Base-by-base conservation (phyloP, 352 stramenopile species). In the Pythium monospermum region DNA sequence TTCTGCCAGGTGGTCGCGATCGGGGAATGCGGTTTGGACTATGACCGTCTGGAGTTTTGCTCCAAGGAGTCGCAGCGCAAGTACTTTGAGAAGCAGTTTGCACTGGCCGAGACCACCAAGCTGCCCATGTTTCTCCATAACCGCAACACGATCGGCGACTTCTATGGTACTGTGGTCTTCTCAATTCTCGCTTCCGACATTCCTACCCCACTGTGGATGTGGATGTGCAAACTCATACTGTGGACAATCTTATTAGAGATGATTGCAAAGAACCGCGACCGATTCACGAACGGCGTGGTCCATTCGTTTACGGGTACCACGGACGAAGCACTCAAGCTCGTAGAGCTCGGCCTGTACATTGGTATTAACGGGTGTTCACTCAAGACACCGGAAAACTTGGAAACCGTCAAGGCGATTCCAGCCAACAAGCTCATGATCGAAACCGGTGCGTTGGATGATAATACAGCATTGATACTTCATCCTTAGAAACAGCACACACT, bases 91-190 rank as follows among this genome's bases (percentile, higher is more conserved):
- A 78, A 83, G 39, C 96, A 99, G 53, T 88, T 99, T 40, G 69
- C 96, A 56, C 71, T 99, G 23, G 78, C 81, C 6, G 73, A 91
- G 43, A 32, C 61, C 47, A 87, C 74, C 15, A 58, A 79, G 35
- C 55, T 99, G 49, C 95, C 96, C 19, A 75, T 98, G 38, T 99
- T 99, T 76, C 75, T 99, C 30, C 96, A 99, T 74, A 98, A 98
- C 58, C 83, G 96, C 23, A 97, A 97, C 57, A 97, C 92, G 6
- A 77, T 76, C 26, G 70, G 76, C 12, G 95, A 99, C 66, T 96
- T 99, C 50, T 86, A 86, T 39, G 75, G 81, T 91, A 42, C n/a
- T 53, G 1, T n/a, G 10, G 39, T 36, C 6, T 7, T 19, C 13
- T 44, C 6, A 27, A 26, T 25, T 49, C 10, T 40, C 19, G 8